These are phyloP conservation scores for Gleditsia sinensis DNA, from an alignment of 306 rosid genomes.

Conservation along the genomic window DNA sequence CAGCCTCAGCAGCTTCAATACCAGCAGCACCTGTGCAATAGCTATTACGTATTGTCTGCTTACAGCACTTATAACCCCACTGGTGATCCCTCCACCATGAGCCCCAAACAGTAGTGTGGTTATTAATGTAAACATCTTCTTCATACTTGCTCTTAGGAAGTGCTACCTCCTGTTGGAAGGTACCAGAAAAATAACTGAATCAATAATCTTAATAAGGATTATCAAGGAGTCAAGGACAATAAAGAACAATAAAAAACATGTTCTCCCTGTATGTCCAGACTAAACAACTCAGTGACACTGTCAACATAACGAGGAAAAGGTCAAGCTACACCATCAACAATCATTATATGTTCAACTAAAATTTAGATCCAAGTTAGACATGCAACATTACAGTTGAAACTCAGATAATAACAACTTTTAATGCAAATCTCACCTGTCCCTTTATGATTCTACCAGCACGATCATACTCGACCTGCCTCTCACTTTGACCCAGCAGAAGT, in stretches of 20 bases:
- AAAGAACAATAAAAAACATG: neutral
- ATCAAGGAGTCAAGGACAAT: neutral
- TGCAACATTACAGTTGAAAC: neutral
- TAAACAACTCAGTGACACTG: neutral
- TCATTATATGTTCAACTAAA: neutral
- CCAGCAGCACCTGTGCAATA: constrained; percentile 66
- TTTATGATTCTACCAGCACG: constrained; percentile 60
- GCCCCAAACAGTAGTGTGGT: constrained; percentile 72
- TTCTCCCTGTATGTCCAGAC: neutral
- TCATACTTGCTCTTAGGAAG: constrained; percentile 67
- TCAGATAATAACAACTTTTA: neutral
- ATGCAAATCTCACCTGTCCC: constrained; percentile 20
- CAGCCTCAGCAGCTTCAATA: constrained; percentile 63
- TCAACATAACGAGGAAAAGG: neutral
- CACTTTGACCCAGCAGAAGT: constrained; percentile 24
- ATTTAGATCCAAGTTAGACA: neutral
- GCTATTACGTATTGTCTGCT: constrained; percentile 55
- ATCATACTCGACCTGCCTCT: constrained; percentile 19
- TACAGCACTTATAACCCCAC: constrained; percentile 80
- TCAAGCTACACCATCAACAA: neutral
- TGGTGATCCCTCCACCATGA: constrained; percentile 86
- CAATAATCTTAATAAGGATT: neutral
- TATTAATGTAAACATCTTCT: constrained; percentile 58
- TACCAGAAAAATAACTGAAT: neutral
- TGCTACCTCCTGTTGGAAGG: constrained; percentile 50